These are phyloP conservation scores for Epithele typhae DNA, from an alignment of 768 basidiomycete genomes.

Conservation along the genomic window DNA sequence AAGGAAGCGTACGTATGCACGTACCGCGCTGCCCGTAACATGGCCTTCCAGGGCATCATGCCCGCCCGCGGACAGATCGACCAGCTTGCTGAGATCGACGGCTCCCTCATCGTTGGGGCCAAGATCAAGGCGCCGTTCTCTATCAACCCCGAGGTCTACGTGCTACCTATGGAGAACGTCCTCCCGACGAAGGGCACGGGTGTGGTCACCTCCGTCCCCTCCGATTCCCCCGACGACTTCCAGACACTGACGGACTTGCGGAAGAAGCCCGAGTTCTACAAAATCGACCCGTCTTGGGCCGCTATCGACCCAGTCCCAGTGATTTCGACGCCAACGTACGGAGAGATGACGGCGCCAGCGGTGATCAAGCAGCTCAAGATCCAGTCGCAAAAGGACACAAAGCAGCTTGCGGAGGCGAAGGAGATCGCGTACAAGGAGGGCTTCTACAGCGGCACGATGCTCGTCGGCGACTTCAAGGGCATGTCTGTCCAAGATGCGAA, in stretches of 20 bases:
- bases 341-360: conserved; percentile 81
- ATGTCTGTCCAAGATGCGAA: conserved; percentile 89
- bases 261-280: conserved; percentile 96
- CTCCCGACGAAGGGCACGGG: conserved; percentile 98
- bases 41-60: conserved; percentile 91
- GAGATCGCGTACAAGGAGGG: conserved; percentile 98
- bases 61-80: conserved; percentile 66
- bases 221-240: conserved; percentile 97
- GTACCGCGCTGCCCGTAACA: conserved; percentile 89
- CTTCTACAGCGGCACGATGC: conserved; percentile 92
- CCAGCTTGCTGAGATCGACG: conserved; percentile 74
- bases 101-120: conserved; percentile 78
- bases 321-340: conserved; percentile 86
- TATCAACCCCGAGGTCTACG: conserved; percentile 82
- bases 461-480: conserved; percentile 88
- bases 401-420: conserved; percentile 93
- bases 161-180: conserved; percentile 98
- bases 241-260: conserved; percentile 84
- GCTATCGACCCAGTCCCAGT: conserved; percentile 84
- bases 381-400: conserved; percentile 89
- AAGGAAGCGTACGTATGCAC: conserved; percentile 88
- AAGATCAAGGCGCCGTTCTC: conserved; percentile 86
- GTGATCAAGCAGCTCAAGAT: conserved; percentile 89
- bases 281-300: conserved; percentile 87
- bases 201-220: conserved; percentile 96